A percentile compares a stretch with the other conserved stretches of the same genome.
Conservation (phyloP, 768 basidiomycete species). For the Mycena haematopus region DNA sequence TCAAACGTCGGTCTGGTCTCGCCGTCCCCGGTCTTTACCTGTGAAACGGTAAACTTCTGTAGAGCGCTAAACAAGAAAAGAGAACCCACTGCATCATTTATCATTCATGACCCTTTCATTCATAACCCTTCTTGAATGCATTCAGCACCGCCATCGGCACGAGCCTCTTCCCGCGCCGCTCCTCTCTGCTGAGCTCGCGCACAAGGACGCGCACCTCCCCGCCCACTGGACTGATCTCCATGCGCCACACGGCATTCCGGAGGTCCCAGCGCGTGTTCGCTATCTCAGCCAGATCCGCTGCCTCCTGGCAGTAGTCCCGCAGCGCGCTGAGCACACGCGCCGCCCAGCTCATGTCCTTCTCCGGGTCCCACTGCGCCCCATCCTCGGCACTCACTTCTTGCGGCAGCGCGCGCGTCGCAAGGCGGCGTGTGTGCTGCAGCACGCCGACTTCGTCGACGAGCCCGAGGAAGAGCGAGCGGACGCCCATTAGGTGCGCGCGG, state of each 20-base stretch:
- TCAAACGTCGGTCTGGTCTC: not conserved
- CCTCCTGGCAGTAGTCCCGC: slow-evolving; percentile 23
- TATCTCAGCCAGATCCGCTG: slow-evolving; percentile 8
- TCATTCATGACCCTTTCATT: not conserved
- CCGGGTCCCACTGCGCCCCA: slow-evolving; percentile 14
- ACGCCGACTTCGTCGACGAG: slow-evolving; percentile 20
- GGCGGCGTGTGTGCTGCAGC: slow-evolving; percentile 6
- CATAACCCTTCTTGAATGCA: not conserved
- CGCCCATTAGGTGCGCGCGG: slow-evolving; percentile 24
- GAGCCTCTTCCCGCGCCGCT: slow-evolving; percentile 1
- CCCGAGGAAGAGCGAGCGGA: slow-evolving; percentile 22
- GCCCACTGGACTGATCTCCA: slow-evolving; percentile 16
- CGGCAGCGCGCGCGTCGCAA: slow-evolving; percentile 7
- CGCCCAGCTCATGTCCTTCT: slow-evolving; percentile 15
- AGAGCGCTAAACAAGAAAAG: not conserved
- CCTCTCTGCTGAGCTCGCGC: not conserved
- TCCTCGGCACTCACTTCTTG: not conserved
- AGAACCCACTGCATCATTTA: not conserved
- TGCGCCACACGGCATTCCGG: slow-evolving; percentile 5
- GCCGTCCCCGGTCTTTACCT: no score
- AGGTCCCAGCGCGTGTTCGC: no score
- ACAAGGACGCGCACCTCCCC: slow-evolving; percentile 14
- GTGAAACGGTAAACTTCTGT: not conserved
- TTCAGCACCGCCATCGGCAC: slow-evolving; percentile 10
- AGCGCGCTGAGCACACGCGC: slow-evolving; percentile 19